Base-by-base conservation (phyloP, 2,329 filamentous ascomycete species). In the Cercospora sp. region DNA sequence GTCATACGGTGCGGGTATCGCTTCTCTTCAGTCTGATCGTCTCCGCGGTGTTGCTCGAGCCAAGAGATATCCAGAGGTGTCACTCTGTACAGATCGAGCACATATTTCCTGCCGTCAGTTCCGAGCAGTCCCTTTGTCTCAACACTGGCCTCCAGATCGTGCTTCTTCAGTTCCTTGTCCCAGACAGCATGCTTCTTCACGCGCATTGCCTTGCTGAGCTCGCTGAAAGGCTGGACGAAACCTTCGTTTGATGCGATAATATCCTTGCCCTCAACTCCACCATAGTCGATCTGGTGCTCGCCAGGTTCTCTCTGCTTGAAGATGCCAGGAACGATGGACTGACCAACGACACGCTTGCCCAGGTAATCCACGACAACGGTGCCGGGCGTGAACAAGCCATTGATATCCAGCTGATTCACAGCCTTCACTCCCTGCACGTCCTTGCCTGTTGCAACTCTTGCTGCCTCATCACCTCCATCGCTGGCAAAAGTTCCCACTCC, bases 201-300 rank as follows among this genome's bases (percentile, higher is more conserved):
- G 73, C 91, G 91, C 75, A 98, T 86, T 2, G 93, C 88, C 81
- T 94, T 93, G 53, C 94, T 97, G 33, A 99, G 87, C 83, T 96
- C 93, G 77, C 92, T 89, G 75, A 99, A 99, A 9, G 92, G 86
- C 30, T 90, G 84, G 0, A 89, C 88, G 75, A 99, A 99, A 20
- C 90, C 89, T 77, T 96, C 90, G 76, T 98, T 93, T 12, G 92
- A 91, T 0, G 95, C 94, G 62, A 99, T 92, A 28, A 97, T 88
- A 73, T 99, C 95, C 82, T 97, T 97, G 73, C 96, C 95, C 79
- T 99, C 95, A 33, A 98, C 95, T 73, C 94, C 95, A 78, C 95
- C 95, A 77, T 99, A 99, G 79, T 99, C 95, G 74, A 99, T 98
- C 80, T 98, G 95, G 81, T 97, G 95, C 87, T 99, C 95, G 63